Evolutionary conservation across 345 rosid genomes (phyloP).

Genomic region (Hibiscus trionum): DNA sequence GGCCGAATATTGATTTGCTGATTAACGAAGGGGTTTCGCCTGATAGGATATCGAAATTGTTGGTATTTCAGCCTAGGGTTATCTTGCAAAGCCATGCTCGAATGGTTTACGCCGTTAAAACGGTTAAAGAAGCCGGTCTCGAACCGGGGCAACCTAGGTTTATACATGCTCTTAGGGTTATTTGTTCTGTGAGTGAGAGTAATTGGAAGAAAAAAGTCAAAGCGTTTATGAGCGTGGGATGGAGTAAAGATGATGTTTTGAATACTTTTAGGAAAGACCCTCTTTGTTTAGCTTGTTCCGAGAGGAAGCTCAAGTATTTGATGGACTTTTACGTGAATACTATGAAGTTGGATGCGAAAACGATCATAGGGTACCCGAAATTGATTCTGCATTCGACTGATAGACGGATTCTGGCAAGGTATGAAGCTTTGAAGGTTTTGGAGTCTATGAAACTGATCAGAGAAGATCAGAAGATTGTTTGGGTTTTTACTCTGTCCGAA

Average conservation of each 20-base stretch:
- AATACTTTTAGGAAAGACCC: constrained; percentile 6
- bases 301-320: not conserved
- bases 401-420: not conserved
- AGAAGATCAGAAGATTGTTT: not conserved
- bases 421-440: constrained; percentile 4
- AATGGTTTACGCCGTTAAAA: constrained; percentile 1
- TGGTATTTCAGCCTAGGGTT: constrained; percentile 2
- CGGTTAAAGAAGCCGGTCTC: constrained; percentile 1
- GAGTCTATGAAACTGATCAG: constrained; percentile 3
- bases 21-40: not conserved
- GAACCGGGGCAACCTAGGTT: not conserved
- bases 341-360: not conserved
- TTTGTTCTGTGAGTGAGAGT: not conserved
- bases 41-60: not conserved
- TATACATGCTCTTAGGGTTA: constrained; percentile 7
- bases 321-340: constrained; percentile 7
- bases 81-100: constrained; percentile 4
- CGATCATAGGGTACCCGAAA: not conserved
- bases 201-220: constrained; percentile 7
- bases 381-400: not conserved
- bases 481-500: not conserved
- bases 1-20: constrained; percentile 5
- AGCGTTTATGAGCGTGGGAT: constrained; percentile 7
- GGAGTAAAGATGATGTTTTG: constrained; percentile 5
- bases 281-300: not conserved